Percentiles rank a stretch among this genome's conserved stretches.
These are phyloP conservation scores for Neurospora sp. DNA, from an alignment of 495 filamentous ascomycete genomes.

Conservation along the genomic window DNA sequence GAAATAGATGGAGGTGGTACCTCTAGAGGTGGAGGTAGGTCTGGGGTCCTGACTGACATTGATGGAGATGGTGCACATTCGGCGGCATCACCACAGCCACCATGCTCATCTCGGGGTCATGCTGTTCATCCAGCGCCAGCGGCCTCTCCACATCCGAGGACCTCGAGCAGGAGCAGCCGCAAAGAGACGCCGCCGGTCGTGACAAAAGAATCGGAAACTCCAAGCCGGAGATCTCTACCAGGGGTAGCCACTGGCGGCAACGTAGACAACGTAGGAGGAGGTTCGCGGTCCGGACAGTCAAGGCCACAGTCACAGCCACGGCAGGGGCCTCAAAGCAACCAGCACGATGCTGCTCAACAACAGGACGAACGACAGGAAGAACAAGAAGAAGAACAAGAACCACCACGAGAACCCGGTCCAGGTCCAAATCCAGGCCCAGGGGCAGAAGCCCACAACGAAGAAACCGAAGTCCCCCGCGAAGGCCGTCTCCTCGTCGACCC, in stretches of 20 bases:
- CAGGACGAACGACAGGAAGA: not conserved
- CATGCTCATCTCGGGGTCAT: not conserved
- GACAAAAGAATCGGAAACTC: not conserved
- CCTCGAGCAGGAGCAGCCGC: not conserved
- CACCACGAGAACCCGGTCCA: not conserved
- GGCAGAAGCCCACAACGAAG: conserved; percentile 10
- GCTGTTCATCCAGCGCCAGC: not conserved
- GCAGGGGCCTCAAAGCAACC: not conserved
- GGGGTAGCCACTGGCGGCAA: not conserved
- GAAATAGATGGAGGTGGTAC: too few relatives aligned
- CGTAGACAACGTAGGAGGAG: not conserved
- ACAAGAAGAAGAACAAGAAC: not conserved
- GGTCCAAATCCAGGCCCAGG: not conserved
- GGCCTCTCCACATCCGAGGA: not conserved
- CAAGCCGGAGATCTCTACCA: not conserved
- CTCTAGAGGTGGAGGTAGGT: not conserved
- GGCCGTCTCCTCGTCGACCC: conserved; percentile 48
- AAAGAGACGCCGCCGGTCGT: not conserved
- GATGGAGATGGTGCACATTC: not conserved
- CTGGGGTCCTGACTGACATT: not conserved
- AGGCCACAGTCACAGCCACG: not conserved
- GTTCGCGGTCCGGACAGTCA: not conserved
- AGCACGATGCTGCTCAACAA: not conserved
- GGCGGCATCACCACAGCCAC: not conserved
- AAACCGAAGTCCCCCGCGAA: conserved; percentile 36